Conservation (phyloP, 371 early-diverging fungal species). For the Mucor saturninus region DNA sequence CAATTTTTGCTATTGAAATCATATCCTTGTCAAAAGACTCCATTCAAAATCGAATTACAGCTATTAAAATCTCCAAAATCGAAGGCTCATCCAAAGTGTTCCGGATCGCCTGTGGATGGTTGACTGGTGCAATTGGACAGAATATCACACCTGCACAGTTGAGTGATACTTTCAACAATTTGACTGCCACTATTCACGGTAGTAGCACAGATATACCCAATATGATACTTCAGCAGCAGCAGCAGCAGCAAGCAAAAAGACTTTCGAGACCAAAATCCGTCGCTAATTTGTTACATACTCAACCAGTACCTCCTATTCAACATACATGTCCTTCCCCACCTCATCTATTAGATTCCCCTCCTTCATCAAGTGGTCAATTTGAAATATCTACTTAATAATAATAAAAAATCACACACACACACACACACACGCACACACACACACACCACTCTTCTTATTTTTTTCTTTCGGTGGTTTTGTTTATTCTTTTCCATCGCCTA, state of each 20-base stretch:
- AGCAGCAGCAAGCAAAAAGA: neutral
- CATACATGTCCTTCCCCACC: neutral
- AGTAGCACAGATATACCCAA: conserved; percentile 21
- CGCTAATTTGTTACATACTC: conserved; percentile 6
- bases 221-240: neutral
- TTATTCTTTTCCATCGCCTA: conserved; percentile 1
- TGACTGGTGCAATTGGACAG: conserved; percentile 41
- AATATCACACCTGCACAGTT: conserved; percentile 18
- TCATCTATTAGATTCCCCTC: conserved; percentile 3
- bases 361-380: neutral
- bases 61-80: conserved; percentile 39
- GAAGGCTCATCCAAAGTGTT: conserved; percentile 53
- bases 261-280: conserved; percentile 20
- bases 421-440: too few relatives aligned
- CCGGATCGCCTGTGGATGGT: conserved; percentile 53
- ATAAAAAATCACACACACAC: too few relatives aligned
- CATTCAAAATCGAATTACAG: conserved; percentile 26
- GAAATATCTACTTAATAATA: conserved; percentile 5
- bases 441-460: neutral
- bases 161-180: conserved; percentile 9
- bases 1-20: conserved; percentile 44
- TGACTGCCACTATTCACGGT: conserved; percentile 3
- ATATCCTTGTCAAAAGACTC: conserved; percentile 33
- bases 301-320: neutral
- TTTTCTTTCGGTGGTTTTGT: neutral